phyloP scores from a whole-genome alignment of 1,139 yeast species.

The Suhomyces anneliseae region DNA sequence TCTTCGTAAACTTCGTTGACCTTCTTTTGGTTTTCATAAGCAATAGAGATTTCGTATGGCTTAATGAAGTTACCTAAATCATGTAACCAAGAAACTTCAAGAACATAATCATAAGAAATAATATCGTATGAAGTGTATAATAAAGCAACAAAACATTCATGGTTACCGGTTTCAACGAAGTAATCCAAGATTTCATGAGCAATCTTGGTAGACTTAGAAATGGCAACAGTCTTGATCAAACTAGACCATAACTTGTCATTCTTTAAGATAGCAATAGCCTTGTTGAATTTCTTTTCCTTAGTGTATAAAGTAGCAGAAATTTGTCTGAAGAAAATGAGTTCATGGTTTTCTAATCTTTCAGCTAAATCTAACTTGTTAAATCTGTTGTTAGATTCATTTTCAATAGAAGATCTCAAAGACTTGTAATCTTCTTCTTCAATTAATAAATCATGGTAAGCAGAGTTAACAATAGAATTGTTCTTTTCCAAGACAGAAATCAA shows the following conservation, averaged over 20 bases:
- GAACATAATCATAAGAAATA: slow-evolving; percentile 77
- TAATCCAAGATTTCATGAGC: slow-evolving; percentile 87
- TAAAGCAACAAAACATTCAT: slow-evolving; percentile 91
- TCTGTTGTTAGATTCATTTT: slow-evolving; percentile 74
- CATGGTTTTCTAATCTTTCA: slow-evolving; percentile 88
- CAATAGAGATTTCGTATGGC: slow-evolving; percentile 85
- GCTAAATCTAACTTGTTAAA: slow-evolving; percentile 93
- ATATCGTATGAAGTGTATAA: slow-evolving; percentile 83
- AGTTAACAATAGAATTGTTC: slow-evolving; percentile 88
- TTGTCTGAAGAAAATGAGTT: slow-evolving; percentile 87
- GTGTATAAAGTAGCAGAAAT: slow-evolving; percentile 93
- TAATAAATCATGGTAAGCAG: slow-evolving; percentile 91
- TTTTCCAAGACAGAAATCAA: slow-evolving; percentile 86
- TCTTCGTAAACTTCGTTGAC: slow-evolving; percentile 68
- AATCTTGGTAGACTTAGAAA: slow-evolving; percentile 74
- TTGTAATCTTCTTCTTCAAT: slow-evolving; percentile 97
- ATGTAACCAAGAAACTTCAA: slow-evolving; percentile 90
- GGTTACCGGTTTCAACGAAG: slow-evolving; percentile 96
- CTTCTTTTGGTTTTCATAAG: slow-evolving; percentile 72
- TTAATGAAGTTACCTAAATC: slow-evolving; percentile 74
- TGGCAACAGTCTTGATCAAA: slow-evolving; percentile 89
- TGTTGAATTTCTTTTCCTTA: slow-evolving; percentile 90
- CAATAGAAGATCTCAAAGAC: slow-evolving; percentile 83
- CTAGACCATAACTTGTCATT: slow-evolving; percentile 94
- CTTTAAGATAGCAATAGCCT: slow-evolving; percentile 85